These are phyloP conservation scores for Ophiostoma populinum DNA, from an alignment of 2,329 filamentous ascomycete genomes.

Conservation along the genomic window DNA sequence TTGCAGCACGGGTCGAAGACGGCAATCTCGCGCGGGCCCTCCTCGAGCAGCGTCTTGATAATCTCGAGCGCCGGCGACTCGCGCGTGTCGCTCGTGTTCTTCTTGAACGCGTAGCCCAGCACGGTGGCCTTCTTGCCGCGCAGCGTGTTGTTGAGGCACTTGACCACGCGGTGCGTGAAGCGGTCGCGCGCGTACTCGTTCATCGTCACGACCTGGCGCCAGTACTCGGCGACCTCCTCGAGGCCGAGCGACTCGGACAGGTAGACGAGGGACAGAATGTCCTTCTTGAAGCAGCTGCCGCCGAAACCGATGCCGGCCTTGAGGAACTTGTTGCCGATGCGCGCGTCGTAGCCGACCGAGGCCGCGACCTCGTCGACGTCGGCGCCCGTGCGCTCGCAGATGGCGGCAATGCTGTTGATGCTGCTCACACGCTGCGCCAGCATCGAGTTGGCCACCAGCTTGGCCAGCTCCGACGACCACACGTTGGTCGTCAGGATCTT, in stretches of 20 bases:
- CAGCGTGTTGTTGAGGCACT: slow-evolving; percentile 48
- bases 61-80: slow-evolving; percentile 54
- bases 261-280: slow-evolving; percentile 57
- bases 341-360: slow-evolving; percentile 49
- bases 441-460: slow-evolving; percentile 66
- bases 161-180: slow-evolving; percentile 49
- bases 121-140: slow-evolving; percentile 54
- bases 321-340: slow-evolving; percentile 58
- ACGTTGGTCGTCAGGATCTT: slow-evolving; percentile 57
- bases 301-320: slow-evolving; percentile 64
- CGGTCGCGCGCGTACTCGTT: slow-evolving; percentile 59
- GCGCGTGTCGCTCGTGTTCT: slow-evolving; percentile 58
- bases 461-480: slow-evolving; percentile 64
- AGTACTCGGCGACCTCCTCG: slow-evolving; percentile 57
- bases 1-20: slow-evolving; percentile 52
- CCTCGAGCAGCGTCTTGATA: slow-evolving; percentile 46
- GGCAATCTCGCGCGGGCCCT: slow-evolving; percentile 44
- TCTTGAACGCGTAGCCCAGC: slow-evolving; percentile 66
- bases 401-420: slow-evolving; percentile 66
- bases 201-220: slow-evolving; percentile 55
- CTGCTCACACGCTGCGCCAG: slow-evolving; percentile 65
- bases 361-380: slow-evolving; percentile 56
- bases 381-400: slow-evolving; percentile 61
- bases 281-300: slow-evolving; percentile 69
- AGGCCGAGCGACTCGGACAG: slow-evolving; percentile 53